Percentiles rank a stretch among this genome's conserved stretches.
These are phyloP conservation scores for Viola odorata DNA, from an alignment of 345 rosid genomes.

Conservation along the genomic window DNA sequence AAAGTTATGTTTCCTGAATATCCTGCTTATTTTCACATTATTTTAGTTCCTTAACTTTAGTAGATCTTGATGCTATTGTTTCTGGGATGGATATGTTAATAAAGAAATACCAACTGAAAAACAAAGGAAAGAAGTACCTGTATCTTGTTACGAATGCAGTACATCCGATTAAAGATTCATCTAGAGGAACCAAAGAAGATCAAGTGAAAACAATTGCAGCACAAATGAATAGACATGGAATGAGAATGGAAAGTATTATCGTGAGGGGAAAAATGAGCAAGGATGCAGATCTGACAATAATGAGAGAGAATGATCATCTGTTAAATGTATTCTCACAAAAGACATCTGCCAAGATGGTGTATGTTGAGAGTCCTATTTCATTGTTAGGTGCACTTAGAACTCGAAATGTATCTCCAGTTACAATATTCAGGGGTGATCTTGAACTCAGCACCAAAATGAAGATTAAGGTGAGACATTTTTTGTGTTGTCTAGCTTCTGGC, in stretches of 20 bases:
- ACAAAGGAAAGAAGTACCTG: slow-evolving; percentile 75
- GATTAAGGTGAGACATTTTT: slow-evolving; percentile 60
- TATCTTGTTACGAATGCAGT: slow-evolving; percentile 74
- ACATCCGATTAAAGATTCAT: slow-evolving; percentile 67
- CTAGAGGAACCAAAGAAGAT: slow-evolving; percentile 75
- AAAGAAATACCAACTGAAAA: slow-evolving; percentile 49
- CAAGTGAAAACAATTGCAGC: slow-evolving; percentile 63
- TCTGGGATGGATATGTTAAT: slow-evolving; percentile 96
- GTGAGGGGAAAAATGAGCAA: slow-evolving; percentile 35
- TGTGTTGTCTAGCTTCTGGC: neutral
- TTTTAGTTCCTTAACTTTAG: slow-evolving; percentile 45
- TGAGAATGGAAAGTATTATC: slow-evolving; percentile 65
- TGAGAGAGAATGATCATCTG: slow-evolving; percentile 68
- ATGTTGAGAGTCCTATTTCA: slow-evolving; percentile 64
- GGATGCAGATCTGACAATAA: slow-evolving; percentile 33
- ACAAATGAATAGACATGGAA: slow-evolving; percentile 59
- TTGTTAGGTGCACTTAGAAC: slow-evolving; percentile 78
- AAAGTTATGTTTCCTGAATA: neutral
- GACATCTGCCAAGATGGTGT: slow-evolving; percentile 45
- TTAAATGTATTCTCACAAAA: slow-evolving; percentile 58
- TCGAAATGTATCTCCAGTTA: slow-evolving; percentile 63
- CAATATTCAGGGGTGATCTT: slow-evolving; percentile 81
- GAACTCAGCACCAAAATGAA: slow-evolving; percentile 65
- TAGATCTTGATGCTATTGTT: slow-evolving; percentile 87
- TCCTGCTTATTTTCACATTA: neutral